These are phyloP conservation scores for Solanum commersonii DNA, from an alignment of 257 asterid genomes.

Conservation along the genomic window DNA sequence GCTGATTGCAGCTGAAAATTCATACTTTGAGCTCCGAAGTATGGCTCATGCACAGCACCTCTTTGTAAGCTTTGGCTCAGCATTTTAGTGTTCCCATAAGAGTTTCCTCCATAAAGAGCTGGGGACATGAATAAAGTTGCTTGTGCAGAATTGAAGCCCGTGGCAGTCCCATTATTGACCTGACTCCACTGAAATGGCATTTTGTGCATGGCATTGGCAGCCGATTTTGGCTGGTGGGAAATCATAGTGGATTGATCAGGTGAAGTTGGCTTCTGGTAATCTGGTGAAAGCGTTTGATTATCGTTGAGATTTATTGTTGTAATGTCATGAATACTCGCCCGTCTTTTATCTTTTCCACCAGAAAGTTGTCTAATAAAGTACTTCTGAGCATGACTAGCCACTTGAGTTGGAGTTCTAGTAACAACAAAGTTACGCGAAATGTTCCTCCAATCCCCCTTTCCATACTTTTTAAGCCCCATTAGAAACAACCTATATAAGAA, in stretches of 20 bases:
- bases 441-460: slow-evolving; percentile 98
- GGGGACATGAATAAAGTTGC: slow-evolving; percentile 29
- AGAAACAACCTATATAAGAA: slow-evolving; percentile 52
- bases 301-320: slow-evolving; percentile 68
- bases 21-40: slow-evolving; percentile 47
- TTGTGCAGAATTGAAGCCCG: slow-evolving; percentile 36
- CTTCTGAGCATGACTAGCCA: slow-evolving; percentile 97
- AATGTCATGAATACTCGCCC: slow-evolving; percentile 95
- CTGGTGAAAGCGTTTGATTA: slow-evolving; percentile 40
- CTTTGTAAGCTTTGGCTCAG: slow-evolving; percentile 40
- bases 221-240: slow-evolving; percentile 17
- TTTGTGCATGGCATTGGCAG: slow-evolving; percentile 16
- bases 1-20: slow-evolving; percentile 62
- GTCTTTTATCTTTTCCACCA: slow-evolving; percentile 80
- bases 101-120: slow-evolving; percentile 17
- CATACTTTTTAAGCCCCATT: slow-evolving; percentile 91
- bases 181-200: slow-evolving; percentile 53
- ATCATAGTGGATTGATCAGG: slow-evolving; percentile 26
- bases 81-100: slow-evolving; percentile 32
- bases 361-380: slow-evolving; percentile 86
- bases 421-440: slow-evolving; percentile 78
- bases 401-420: slow-evolving; percentile 94
- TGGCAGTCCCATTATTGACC: slow-evolving; percentile 21
- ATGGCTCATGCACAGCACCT: slow-evolving; percentile 32
- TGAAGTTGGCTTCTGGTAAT: slow-evolving; percentile 28